These are phyloP conservation scores for Ganoderma lingzhi DNA, from an alignment of 1,284 basidiomycete species.

Conservation along the genomic window DNA sequence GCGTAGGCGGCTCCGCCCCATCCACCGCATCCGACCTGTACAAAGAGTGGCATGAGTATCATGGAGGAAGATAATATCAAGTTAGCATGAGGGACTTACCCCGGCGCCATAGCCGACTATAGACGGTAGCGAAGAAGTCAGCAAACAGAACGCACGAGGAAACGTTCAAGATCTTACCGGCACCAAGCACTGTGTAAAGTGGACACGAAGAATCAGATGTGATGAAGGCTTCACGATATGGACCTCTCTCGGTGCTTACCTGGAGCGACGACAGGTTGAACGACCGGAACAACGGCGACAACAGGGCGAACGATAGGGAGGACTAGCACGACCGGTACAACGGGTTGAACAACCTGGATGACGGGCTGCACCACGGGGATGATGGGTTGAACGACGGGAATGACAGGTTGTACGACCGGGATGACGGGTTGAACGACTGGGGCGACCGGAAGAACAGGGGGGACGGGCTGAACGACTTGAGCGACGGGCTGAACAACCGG, in stretches of 20 bases:
- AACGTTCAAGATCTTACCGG: background rate
- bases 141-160: background rate
- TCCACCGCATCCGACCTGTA: constrained; percentile 5
- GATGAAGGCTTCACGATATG: background rate
- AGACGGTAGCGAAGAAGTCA: background rate
- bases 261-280: constrained; percentile 5
- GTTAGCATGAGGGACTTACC: background rate
- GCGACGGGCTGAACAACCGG: background rate
- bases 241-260: background rate
- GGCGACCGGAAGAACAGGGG: background rate
- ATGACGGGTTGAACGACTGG: background rate
- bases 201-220: background rate
- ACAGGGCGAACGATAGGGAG: background rate
- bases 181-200: constrained; percentile 1
- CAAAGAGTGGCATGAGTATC: background rate
- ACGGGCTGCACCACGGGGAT: background rate
- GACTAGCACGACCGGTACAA: background rate
- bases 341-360: background rate
- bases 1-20: constrained; percentile 4
- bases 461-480: background rate
- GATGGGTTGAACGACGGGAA: background rate
- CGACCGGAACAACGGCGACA: background rate
- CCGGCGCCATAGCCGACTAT: background rate
- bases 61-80: background rate
- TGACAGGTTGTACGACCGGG: background rate